Percentiles rank a stretch among this genome's conserved stretches.
phyloP scores from a whole-genome alignment of 73 alveolate species.

The Tetrahymena elliotti region DNA sequence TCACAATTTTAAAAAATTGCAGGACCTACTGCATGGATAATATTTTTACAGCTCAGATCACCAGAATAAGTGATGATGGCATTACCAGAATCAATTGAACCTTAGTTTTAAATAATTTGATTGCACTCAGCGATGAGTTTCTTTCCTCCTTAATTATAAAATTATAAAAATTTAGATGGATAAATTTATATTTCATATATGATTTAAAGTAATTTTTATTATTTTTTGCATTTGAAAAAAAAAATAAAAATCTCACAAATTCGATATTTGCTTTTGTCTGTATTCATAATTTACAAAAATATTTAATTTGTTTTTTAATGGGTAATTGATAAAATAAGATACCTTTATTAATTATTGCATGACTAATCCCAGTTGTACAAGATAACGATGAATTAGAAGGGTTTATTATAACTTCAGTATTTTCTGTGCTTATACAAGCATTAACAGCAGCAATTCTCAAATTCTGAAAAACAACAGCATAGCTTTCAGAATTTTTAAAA shows the following conservation, averaged over 20 bases:
- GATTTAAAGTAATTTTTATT: too few relatives aligned
- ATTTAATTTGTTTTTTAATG: background rate
- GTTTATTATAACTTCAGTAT: background rate
- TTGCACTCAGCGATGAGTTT: background rate
- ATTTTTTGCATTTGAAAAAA: too few relatives aligned
- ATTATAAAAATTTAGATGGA: too few relatives aligned
- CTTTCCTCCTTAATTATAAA: background rate
- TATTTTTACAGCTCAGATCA: background rate
- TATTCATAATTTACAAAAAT: too few relatives aligned
- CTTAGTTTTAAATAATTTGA: background rate
- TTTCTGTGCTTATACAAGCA: background rate
- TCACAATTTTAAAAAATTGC: background rate
- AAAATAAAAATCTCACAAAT: background rate
- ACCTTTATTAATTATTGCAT: background rate
- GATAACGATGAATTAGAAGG: background rate
- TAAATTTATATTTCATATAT: too few relatives aligned
- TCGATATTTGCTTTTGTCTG: background rate
- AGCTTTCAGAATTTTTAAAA: background rate
- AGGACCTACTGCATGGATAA: background rate
- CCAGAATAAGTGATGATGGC: background rate
- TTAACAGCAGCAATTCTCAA: background rate
- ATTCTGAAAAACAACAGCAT: background rate
- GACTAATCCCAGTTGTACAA: background rate
- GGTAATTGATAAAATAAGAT: background rate
- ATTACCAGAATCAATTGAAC: background rate